Base-by-base conservation (phyloP, 148 eudicot species). In the Vaccinium vitisidaea region DNA sequence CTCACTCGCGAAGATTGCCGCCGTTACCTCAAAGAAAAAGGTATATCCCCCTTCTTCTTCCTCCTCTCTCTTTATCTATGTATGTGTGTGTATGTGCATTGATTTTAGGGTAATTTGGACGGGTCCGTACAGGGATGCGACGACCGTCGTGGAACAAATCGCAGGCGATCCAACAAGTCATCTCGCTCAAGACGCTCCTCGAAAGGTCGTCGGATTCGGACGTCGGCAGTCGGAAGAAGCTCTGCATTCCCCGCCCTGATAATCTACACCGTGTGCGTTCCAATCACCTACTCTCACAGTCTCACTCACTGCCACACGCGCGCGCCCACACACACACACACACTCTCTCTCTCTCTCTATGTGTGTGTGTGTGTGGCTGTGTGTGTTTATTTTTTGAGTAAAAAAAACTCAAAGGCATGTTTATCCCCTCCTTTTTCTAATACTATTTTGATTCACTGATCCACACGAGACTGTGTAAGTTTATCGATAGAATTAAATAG, bases 1-100 rank as follows among this genome's bases (percentile, higher is more conserved):
- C 94, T 97, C 86, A 97, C 99, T 63, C 98, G 99, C 77, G 99
- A 95, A 90, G 99, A 97, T 75, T 97, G 98, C 90, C 99, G 99
- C 84, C 94, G 95, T 23, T 97, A 85, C 90, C 99, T 97, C 91
- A 95, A 92, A 84, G 90, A 92, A 8, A 97, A 95, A 97, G 99
- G 99, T 94, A 61, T 21, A 8, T 50, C 19, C 16, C 25, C 77
- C 27, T 82, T 61, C 67, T 25, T 15, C 63, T 25, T 82, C 13
- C 50, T 55, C 39, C 2, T 36, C 10, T 67, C 19, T 55, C 18
- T 73, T 18, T 83, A 1, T 19, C 54, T 8, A 19, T 16, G 19
- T 59, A 14, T 83, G 6, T 67, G 15, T 69, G 5, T 50, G 56
- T 53, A 52, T 39, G 8, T 39, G 23, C 36, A 52, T 52, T 54